Percentiles rank a stretch among this genome's conserved stretches.
Evolutionary conservation across 768 basidiomycete species (phyloP).

Genomic region (Amanita fuliginea): DNA sequence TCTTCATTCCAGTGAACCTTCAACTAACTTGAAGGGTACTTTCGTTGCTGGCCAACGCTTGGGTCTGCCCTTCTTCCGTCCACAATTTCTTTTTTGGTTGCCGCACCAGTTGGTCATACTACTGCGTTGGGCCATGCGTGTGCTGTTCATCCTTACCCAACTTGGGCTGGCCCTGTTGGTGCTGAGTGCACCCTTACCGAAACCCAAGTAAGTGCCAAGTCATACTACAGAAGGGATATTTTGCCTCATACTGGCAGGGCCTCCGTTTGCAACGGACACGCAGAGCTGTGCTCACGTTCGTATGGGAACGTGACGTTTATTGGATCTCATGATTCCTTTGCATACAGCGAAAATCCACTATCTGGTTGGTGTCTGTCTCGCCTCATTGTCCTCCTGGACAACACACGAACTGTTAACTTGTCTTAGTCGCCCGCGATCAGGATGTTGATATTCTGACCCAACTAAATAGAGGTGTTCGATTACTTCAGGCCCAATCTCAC

Average conservation of each 20-base stretch:
- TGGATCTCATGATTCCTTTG: conserved; percentile 49
- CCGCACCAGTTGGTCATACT: too few relatives aligned
- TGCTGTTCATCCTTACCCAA: not conserved
- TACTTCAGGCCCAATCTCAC: conserved; percentile 52
- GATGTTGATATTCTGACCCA: conserved; percentile 39
- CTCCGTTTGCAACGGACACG: conserved; percentile 52
- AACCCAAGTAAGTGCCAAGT: not conserved
- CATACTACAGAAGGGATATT: not conserved
- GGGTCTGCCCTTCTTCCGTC: not conserved
- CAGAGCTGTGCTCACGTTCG: conserved; percentile 45
- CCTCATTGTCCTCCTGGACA: not conserved
- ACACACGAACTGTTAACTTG: not conserved
- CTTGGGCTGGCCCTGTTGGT: not conserved
- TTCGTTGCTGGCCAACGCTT: not conserved
- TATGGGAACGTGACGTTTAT: conserved; percentile 43
- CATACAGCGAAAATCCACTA: conserved; percentile 34
- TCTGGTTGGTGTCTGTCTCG: conserved; percentile 22
- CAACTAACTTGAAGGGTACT: not conserved
- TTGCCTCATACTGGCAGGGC: conserved; percentile 22
- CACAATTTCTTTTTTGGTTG: not conserved
- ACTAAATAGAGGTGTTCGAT: conserved; percentile 37
- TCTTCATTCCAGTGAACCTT: not conserved
- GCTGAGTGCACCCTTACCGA: not conserved
- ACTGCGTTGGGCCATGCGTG: not conserved
- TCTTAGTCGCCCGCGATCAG: conserved; percentile 35